phyloP scores from a whole-genome alignment of 2,329 filamentous ascomycete species.

The Penicillium janthinellum region DNA sequence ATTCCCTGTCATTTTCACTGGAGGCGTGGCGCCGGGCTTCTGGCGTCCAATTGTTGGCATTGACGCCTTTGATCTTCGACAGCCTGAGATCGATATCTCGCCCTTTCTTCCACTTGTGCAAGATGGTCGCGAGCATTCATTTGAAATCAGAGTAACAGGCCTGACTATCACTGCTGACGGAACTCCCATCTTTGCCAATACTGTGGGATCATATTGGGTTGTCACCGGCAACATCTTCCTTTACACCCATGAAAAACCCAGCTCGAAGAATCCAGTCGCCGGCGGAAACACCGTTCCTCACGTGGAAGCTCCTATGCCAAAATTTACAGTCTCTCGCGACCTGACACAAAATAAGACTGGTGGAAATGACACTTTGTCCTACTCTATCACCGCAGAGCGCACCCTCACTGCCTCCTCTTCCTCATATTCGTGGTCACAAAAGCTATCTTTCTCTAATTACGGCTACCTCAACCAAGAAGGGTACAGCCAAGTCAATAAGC shows the following conservation, averaged over 20 bases:
- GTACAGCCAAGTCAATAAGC: slow-evolving; percentile 55
- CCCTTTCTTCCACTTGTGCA: slow-evolving; percentile 71
- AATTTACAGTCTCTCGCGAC: slow-evolving; percentile 50
- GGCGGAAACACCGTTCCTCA: slow-evolving; percentile 26
- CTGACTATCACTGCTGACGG: slow-evolving; percentile 59
- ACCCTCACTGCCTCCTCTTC: slow-evolving; percentile 56
- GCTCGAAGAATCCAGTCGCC: background rate
- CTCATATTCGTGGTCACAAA: slow-evolving; percentile 59
- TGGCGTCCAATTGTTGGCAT: slow-evolving; percentile 78
- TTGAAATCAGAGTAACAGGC: slow-evolving; percentile 68
- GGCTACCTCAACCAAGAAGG: slow-evolving; percentile 59
- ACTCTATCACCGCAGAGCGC: slow-evolving; percentile 60
- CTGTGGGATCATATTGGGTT: slow-evolving; percentile 70
- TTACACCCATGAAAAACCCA: slow-evolving; percentile 61
- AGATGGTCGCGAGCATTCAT: slow-evolving; percentile 65
- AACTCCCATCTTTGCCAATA: slow-evolving; percentile 53
- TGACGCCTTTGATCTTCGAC: slow-evolving; percentile 75
- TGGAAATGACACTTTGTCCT: slow-evolving; percentile 61
- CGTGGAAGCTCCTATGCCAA: slow-evolving; percentile 45
- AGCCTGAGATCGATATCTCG: slow-evolving; percentile 81
- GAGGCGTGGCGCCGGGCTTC: slow-evolving; percentile 73
- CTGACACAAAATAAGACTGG: slow-evolving; percentile 46
- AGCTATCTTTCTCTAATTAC: slow-evolving; percentile 57
- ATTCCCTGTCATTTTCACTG: slow-evolving; percentile 80
- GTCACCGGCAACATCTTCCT: slow-evolving; percentile 78